These are phyloP conservation scores for Hippophae rhamnoides DNA, from an alignment of 306 rosid genomes.

Conservation along the genomic window DNA sequence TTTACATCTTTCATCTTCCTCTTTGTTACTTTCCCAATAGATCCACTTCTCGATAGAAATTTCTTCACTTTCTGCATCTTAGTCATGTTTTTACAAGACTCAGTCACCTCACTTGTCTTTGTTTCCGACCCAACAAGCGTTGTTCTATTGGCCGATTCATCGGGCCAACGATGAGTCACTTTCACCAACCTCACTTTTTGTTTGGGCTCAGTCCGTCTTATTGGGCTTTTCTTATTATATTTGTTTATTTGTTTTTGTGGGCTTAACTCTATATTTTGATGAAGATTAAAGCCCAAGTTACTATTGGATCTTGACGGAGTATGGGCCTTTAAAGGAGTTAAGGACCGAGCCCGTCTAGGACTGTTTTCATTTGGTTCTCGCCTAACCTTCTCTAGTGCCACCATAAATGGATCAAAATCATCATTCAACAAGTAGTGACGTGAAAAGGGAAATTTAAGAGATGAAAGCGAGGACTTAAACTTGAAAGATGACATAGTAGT, in stretches of 20 bases:
- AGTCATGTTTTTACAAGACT: constrained; percentile 22
- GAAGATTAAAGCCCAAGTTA: constrained; percentile 1
- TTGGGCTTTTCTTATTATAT: constrained; percentile 10
- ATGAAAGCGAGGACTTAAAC: constrained; percentile 41
- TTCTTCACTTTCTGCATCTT: constrained; percentile 29
- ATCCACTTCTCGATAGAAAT: constrained; percentile 22
- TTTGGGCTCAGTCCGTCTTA: constrained; percentile 33
- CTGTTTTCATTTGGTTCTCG: constrained; percentile 25
- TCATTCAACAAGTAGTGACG: constrained; percentile 48
- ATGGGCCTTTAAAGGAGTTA: constrained; percentile 27
- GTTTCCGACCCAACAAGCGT: constrained; percentile 10
- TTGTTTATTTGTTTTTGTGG: background rate
- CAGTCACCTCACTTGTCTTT: constrained; percentile 19
- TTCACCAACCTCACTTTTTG: constrained; percentile 31
- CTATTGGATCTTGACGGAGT: constrained; percentile 4
- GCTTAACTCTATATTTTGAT: constrained; percentile 1
- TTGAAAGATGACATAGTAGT: constrained; percentile 23
- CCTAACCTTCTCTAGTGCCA: constrained; percentile 52
- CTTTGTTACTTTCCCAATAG: constrained; percentile 11
- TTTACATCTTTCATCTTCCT: constrained; percentile 25
- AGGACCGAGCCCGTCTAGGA: constrained; percentile 34
- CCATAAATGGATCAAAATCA: constrained; percentile 82
- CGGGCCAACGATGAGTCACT: constrained; percentile 14
- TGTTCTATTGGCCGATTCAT: constrained; percentile 4
- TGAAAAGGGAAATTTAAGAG: constrained; percentile 26